Evolutionary conservation across 495 filamentous ascomycete species (phyloP).

Genomic region (Haplographium delicatum): DNA sequence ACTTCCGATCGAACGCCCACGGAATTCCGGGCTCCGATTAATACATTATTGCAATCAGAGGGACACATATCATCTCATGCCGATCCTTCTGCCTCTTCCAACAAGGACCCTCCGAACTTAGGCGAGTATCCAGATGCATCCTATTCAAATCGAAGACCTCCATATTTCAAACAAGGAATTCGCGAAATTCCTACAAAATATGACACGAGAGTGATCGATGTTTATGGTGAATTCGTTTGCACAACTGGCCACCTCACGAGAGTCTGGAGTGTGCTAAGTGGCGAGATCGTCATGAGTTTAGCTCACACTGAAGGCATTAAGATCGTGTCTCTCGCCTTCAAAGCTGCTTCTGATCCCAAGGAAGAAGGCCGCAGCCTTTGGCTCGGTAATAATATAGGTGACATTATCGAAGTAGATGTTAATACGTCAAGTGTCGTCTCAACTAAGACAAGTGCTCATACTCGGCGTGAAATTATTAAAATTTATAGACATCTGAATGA

Average conservation of each 20-base stretch:
- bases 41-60: too few species aligned
- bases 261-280: conserved; percentile 79
- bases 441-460: conserved; percentile 65
- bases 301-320: conserved; percentile 74
- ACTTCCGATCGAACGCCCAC: conserved; percentile 30
- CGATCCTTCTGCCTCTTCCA: too few species aligned
- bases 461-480: conserved; percentile 75
- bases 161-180: conserved; percentile 61
- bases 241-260: conserved; percentile 78
- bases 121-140: conserved; percentile 80
- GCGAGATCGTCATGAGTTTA: conserved; percentile 73
- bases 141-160: conserved; percentile 76
- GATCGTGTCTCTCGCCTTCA: conserved; percentile 77
- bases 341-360: conserved; percentile 64
- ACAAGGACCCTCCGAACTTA: conserved; percentile 4
- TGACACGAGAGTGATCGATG: conserved; percentile 78
- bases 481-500: conserved; percentile 83
- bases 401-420: conserved; percentile 85
- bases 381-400: conserved; percentile 83
- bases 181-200: conserved; percentile 73
- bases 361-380: conserved; percentile 83
- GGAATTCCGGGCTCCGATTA: conserved; percentile 28
- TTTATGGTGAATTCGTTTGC: conserved; percentile 83
- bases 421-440: conserved; percentile 57
- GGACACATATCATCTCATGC: too few species aligned